phyloP scores from a whole-genome alignment of 345 rosid species.

The Eucalyptus marginata region DNA sequence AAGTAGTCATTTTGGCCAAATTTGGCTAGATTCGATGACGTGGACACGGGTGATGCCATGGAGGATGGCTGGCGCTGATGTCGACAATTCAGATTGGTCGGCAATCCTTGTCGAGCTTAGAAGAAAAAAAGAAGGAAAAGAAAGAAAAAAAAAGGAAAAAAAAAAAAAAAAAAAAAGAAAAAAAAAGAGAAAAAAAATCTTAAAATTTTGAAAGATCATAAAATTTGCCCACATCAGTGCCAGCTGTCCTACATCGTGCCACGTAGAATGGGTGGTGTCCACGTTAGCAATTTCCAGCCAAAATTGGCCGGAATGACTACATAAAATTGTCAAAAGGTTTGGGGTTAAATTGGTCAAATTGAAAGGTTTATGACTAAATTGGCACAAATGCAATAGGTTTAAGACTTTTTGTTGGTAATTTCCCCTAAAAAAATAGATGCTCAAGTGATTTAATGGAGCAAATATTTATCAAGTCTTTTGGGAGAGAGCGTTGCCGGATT shows the following conservation, averaged over 20 bases:
- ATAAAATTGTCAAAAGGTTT: not conserved
- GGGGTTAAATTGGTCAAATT: not conserved
- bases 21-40: not conserved
- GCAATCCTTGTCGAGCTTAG: not conserved
- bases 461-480: not conserved
- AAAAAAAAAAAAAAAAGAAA: rapidly evolving
- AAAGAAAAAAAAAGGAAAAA: not conserved
- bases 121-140: no score
- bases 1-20: not conserved
- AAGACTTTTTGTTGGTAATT: not conserved
- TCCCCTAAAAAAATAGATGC: not conserved
- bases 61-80: not conserved
- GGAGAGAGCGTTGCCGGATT: not conserved
- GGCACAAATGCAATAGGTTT: not conserved
- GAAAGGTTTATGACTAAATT: not conserved
- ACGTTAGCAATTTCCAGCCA: not conserved
- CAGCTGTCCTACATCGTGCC: not conserved
- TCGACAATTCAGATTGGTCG: not conserved
- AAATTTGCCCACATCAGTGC: not conserved
- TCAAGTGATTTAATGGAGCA: not conserved
- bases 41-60: not conserved
- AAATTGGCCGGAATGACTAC: not conserved
- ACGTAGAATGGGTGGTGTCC: not conserved
- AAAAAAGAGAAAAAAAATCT: no score
- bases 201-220: not conserved